A percentile compares a stretch with the other conserved stretches of the same genome.
phyloP scores from a whole-genome alignment of 208 protist genomes.

The Angomonas desouzai region DNA sequence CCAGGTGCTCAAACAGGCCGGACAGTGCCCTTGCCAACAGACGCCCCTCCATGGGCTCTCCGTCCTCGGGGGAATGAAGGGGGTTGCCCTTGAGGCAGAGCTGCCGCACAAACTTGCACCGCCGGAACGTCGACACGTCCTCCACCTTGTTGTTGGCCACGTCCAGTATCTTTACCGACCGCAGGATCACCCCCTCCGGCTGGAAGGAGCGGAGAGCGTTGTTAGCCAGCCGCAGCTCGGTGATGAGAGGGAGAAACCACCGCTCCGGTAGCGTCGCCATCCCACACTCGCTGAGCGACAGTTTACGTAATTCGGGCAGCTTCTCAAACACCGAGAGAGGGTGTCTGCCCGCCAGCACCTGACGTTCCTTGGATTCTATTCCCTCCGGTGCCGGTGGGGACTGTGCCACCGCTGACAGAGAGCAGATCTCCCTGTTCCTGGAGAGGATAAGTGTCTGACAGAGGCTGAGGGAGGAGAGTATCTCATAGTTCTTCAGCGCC shows the following conservation, averaged over 20 bases:
- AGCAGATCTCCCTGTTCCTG: constrained; percentile 52
- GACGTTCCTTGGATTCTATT: constrained; percentile 15
- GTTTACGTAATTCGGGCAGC: constrained; percentile 61
- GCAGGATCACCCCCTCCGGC: constrained; percentile 76
- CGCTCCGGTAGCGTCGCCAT: constrained; percentile 54
- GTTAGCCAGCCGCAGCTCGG: constrained; percentile 73
- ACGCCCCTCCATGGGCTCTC: not conserved
- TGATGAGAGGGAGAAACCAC: constrained; percentile 75
- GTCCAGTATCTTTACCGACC: constrained; percentile 81
- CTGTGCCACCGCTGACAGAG: constrained; percentile 17
- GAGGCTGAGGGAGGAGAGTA: constrained; percentile 30
- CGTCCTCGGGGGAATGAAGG: constrained; percentile 30
- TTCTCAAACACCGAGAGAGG: constrained; percentile 73
- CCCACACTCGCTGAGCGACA: constrained; percentile 76
- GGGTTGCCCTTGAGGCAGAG: constrained; percentile 71
- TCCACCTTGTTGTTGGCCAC: constrained; percentile 67
- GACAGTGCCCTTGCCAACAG: constrained; percentile 18
- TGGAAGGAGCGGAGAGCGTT: constrained; percentile 62
- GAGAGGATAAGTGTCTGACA: constrained; percentile 80
- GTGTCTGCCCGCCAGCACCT: constrained; percentile 26
- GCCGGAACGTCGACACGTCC: constrained; percentile 53
- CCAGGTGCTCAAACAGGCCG: constrained; percentile 32
- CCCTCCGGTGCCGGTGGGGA: constrained; percentile 3
- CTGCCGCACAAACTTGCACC: constrained; percentile 68
- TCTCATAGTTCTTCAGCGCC: constrained; percentile 52